Base-by-base conservation (phyloP, 148 eudicot genomes). In the Salicornia ramosissima region DNA sequence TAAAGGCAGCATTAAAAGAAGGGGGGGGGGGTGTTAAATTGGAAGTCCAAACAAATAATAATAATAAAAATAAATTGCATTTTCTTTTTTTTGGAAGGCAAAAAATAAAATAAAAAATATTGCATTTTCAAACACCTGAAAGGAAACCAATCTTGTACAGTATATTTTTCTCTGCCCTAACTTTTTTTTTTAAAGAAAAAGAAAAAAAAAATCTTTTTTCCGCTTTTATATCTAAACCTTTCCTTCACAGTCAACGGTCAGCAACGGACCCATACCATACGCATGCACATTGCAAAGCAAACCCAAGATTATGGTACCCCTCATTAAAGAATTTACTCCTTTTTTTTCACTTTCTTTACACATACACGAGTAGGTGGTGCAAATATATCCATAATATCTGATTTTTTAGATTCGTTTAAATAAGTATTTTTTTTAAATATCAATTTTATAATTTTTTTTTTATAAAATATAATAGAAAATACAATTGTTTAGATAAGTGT, bases 251-350 rank as follows among this genome's bases (percentile, higher is more conserved):
- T 70, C 74, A 75, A 75, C 67, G 73, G 78, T 75, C 78, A 75
- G 73, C 73, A 68, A 39, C 30, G 60, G 77, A 51, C 71, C 66
- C 51, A 22, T 36, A 8, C 40, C 40, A 36, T 66, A 28, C 72
- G 76, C 80, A 72, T 77, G 80, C 80, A 60, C 67, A 67, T 60
- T 77, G 72, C 76, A 60, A 77, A 71, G 62, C 68, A 30, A 71
- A 18, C 67, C 42, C 8, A 68, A 15, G 42, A 19, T 76, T 71
- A 49, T 58, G 57, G 54, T 49, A 53, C 29, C 15, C 26, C 57
- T 24, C 55, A 26, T 12, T 24, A 10, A 7, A 5, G 1, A 24
- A 11, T 29, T 29, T 1, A 28, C 4, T 21, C 7, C 28, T 25
- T 24, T 63, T 24, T 62, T n/a, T 62, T 13, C 29, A 36, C 50